Base-by-base conservation (phyloP, 2,329 filamentous ascomycete species). In the Trematosphaeria pertusa region DNA sequence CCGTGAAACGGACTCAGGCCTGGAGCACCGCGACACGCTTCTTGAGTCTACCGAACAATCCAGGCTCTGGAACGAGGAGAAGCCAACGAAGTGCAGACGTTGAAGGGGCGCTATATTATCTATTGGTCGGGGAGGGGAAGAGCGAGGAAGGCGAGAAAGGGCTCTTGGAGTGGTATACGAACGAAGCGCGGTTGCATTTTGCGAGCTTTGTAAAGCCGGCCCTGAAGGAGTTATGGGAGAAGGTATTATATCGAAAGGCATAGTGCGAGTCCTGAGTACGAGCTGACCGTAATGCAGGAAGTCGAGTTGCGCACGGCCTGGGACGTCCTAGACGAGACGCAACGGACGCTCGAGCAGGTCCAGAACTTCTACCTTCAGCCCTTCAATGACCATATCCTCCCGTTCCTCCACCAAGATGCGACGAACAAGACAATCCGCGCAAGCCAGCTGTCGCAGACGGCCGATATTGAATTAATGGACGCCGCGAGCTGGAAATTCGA, bases 1-100 rank as follows among this genome's bases (percentile, higher is more conserved):
- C 57, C 12, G 62, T 73, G 15, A 67, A 64, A 48, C 66, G 71
- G 42, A 72, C 67, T 35, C 58, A 68, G 36, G 73, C 73, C n/a
- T 78, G 76, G 76, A 78, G 73, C 48, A 71, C 65, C 17, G 75
- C 73, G n/a, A 78, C 76, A 2, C 61, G 75, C 28, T 76, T 72
- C 43, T 52, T 78, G 9, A 69, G 65, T 46, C 46, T 73, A 17
- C 65, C 63, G 26, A 65, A 58, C 18, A 55, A 59, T n/a, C 47
- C 64, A 6, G 43, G 61, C 28, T 50, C 65, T 24, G 46, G 52
- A 14, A 42, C 50, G n/a, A 42, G 54, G 30, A 34, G 44, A 26
- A 26, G 41, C 19, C 59, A 55, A 17, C 61, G 56, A 32, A 62
- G 47, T 11, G 52, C 49, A 47, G 72, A 71, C 37, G 68, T 67